Percentiles rank a stretch among this genome's conserved stretches.
Conservation (phyloP, 345 rosid genomes). For the Odontarrhena argentea region DNA sequence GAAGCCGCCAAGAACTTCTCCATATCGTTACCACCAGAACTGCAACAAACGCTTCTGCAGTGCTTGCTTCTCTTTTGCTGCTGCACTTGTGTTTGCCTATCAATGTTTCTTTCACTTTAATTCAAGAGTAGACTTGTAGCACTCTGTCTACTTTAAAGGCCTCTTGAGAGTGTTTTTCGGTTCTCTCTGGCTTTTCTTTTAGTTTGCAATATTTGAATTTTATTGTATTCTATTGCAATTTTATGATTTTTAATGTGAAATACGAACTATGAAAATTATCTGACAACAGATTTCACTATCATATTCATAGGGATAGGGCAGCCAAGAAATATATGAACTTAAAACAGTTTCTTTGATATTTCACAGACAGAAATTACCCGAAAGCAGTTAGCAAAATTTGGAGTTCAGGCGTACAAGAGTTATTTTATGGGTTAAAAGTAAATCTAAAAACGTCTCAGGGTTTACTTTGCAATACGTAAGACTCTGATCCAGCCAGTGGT, state of each 20-base stretch:
- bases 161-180: slow-evolving; percentile 17
- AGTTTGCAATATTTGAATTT: background rate
- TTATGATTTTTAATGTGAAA: slow-evolving; percentile 8
- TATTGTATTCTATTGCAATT: background rate
- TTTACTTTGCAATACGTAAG: background rate
- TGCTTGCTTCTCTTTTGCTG: too few species aligned
- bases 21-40: background rate
- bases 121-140: background rate
- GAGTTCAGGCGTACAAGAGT: too few species aligned
- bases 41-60: background rate
- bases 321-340: too few species aligned
- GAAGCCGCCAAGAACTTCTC: background rate
- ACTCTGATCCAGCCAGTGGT: background rate
- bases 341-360: too few species aligned
- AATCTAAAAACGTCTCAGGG: too few species aligned
- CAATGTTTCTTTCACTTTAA: background rate
- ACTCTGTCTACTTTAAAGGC: background rate
- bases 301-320: too few species aligned
- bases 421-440: too few species aligned
- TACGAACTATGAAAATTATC: background rate
- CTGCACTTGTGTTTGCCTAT: slow-evolving; percentile 3
- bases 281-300: background rate
- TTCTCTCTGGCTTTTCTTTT: slow-evolving; percentile 6
- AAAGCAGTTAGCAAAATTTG: too few species aligned
- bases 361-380: too few species aligned